Evolutionary conservation across 75 land plant genomes (phyloP), one percentile per base, ranked within the genome.

Genomic region (Cupressus sempervirens): DNA sequence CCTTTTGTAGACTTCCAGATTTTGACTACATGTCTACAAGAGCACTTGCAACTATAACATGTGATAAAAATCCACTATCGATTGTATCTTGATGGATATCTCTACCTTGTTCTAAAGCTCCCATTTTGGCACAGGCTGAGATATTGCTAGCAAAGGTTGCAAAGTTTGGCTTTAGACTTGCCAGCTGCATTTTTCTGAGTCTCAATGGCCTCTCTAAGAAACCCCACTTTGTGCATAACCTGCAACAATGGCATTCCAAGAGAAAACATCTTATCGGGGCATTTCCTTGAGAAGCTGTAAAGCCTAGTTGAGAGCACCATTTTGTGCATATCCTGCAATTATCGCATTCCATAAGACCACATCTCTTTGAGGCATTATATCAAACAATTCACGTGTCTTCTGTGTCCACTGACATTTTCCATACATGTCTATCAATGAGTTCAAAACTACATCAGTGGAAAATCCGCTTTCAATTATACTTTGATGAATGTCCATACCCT

Each of bases 1-100:
- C 92, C 84, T 83, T 14, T 32, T 82, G 83, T 48, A 93, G 32
- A 83, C 82, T 89, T 14, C 93, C 91, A 83, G 90, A 90, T 82
- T 92, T 94, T 12, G 92, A 83, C 82, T 94, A 94, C 90, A 89
- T 84, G 58, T 92, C 90, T 32, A 94, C 68, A 0, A 94, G 88
- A 46, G 93, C 86, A 80, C 88, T 90, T 1, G 82, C 88, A 38
- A 92, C 85, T 80, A 87, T 80, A 16, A 83, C 40, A 35, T 89
- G 85, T 20, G 56, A 65, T 23, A 56, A 56, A 56, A 56, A 56
- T 56, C 62, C 62, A 56, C 23, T 56, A 16, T 56, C 26, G 6
- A 56, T 56, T 56, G 18, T 20, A 20, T 5, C 23, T 56, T 56
- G 62, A 56, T 56, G 62, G 62, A 56, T 56, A 23, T 56, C 62